Percentiles rank a stretch among this genome's conserved stretches.
Evolutionary conservation across 768 basidiomycete genomes (phyloP).

Genomic region (Amanita fuliginea): DNA sequence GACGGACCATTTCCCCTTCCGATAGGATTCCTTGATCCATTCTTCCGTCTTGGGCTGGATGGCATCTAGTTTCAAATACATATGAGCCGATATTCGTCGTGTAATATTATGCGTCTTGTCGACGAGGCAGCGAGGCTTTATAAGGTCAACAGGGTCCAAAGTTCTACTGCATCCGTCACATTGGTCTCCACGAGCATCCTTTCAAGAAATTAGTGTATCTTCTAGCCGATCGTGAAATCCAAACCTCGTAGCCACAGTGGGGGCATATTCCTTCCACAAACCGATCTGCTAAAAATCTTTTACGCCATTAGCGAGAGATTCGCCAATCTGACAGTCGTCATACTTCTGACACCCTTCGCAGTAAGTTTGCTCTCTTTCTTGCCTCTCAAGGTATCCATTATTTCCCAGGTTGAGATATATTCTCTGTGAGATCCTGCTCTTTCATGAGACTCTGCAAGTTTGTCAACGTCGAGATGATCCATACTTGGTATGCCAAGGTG

Average conservation of each 20-base stretch:
- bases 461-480: slow-evolving; percentile 11
- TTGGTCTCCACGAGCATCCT: slow-evolving; percentile 98
- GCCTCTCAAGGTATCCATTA: slow-evolving; percentile 66
- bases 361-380: slow-evolving; percentile 88
- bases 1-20: slow-evolving; percentile 82
- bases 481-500: slow-evolving; percentile 80
- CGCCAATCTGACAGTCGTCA: slow-evolving; percentile 9
- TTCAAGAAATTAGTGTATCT: neutral
- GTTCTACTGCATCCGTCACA: slow-evolving; percentile 92
- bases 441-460: neutral
- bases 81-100: slow-evolving; percentile 73
- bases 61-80: slow-evolving; percentile 80
- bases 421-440: slow-evolving; percentile 72
- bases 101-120: slow-evolving; percentile 71
- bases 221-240: slow-evolving; percentile 10
- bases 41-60: slow-evolving; percentile 77
- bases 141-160: slow-evolving; percentile 84
- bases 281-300: slow-evolving; percentile 89
- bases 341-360: slow-evolving; percentile 87
- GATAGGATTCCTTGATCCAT: slow-evolving; percentile 77
- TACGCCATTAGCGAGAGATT: neutral
- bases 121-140: slow-evolving; percentile 91
- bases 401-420: slow-evolving; percentile 80
- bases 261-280: slow-evolving; percentile 99
- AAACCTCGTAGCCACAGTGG: slow-evolving; percentile 76